Evolutionary conservation across 164 flowering plant species (phyloP).

Genomic region (Aristolochia californica): DNA sequence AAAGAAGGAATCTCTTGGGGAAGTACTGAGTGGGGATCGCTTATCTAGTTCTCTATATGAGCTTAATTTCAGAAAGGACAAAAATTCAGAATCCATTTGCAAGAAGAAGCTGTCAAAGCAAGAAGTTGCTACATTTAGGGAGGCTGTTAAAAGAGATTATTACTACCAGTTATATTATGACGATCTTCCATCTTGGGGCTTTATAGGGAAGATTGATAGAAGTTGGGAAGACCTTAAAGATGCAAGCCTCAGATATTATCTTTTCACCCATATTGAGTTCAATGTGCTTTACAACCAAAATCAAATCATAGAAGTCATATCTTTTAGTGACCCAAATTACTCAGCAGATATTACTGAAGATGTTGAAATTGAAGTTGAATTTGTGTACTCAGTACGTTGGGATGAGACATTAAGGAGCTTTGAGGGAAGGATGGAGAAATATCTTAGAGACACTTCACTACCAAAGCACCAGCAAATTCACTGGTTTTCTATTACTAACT

Average conservation of each 20-base stretch:
- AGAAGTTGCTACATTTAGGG: slow-evolving; percentile 46
- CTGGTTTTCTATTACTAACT: slow-evolving; percentile 66
- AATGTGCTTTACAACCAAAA: slow-evolving; percentile 48
- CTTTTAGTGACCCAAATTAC: slow-evolving; percentile 55
- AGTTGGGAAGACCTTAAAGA: slow-evolving; percentile 10
- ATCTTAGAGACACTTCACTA: slow-evolving; percentile 33
- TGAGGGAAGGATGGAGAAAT: slow-evolving; percentile 51
- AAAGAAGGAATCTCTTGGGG: slow-evolving; percentile 58
- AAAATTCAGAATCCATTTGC: slow-evolving; percentile 31
- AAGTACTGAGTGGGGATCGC: slow-evolving; percentile 73
- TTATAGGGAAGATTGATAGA: slow-evolving; percentile 60
- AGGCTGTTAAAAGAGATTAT: slow-evolving; percentile 49
- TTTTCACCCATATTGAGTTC: slow-evolving; percentile 65
- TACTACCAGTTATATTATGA: slow-evolving; percentile 83
- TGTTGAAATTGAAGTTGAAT: slow-evolving; percentile 33
- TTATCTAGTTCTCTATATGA: slow-evolving; percentile 37
- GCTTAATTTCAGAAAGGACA: slow-evolving; percentile 46
- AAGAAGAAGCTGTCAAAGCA: slow-evolving; percentile 29
- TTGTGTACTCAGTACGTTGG: slow-evolving; percentile 69
- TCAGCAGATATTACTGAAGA: slow-evolving; percentile 57
- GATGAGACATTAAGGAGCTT: slow-evolving; percentile 33
- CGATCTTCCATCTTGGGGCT: slow-evolving; percentile 87
- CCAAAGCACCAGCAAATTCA: slow-evolving; percentile 38
- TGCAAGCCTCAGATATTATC: slow-evolving; percentile 32
- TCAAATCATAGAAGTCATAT: slow-evolving; percentile 49